phyloP scores from a whole-genome alignment of 139 green algal genomes.

The Dunaliella primolecta region DNA sequence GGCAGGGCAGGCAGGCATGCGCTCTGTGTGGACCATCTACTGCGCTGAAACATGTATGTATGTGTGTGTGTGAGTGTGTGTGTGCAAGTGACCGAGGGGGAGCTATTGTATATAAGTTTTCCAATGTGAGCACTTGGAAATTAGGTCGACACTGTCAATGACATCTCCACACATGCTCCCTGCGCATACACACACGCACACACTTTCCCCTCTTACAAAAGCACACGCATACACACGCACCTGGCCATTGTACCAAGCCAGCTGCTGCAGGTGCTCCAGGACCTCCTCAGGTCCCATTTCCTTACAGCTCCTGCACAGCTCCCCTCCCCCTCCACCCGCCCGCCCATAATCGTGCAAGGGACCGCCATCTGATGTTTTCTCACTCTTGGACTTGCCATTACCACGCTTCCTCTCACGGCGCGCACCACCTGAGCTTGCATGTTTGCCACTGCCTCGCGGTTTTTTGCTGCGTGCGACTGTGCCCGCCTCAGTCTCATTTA shows the following conservation, averaged over 20 bases:
- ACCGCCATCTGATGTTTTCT: not conserved
- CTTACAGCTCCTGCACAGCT: slow-evolving; percentile 18
- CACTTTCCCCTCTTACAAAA: too few relatives aligned
- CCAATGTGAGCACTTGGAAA: too few relatives aligned
- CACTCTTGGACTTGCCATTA: not conserved
- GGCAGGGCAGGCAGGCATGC: slow-evolving; percentile 47
- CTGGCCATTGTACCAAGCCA: slow-evolving; percentile 65
- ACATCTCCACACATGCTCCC: too few relatives aligned
- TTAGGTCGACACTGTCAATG: too few relatives aligned
- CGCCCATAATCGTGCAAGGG: not conserved
- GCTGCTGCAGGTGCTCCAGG: slow-evolving; percentile 58
- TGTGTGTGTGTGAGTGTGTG: not conserved
- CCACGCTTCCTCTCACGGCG: not conserved
- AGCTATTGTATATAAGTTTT: too few relatives aligned
- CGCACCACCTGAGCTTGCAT: not conserved
- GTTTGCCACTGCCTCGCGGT: too few relatives aligned
- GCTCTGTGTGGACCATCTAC: slow-evolving; percentile 66
- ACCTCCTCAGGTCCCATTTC: slow-evolving; percentile 40
- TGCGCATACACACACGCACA: too few relatives aligned
- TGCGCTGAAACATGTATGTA: not conserved
- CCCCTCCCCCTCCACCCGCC: not conserved
- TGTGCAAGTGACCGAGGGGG: too few relatives aligned
- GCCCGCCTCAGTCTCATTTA: too few relatives aligned
- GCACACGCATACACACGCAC: too few relatives aligned
- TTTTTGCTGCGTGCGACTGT: too few relatives aligned